Conservation (phyloP, 345 rosid genomes). For the Brassica juncea region DNA sequence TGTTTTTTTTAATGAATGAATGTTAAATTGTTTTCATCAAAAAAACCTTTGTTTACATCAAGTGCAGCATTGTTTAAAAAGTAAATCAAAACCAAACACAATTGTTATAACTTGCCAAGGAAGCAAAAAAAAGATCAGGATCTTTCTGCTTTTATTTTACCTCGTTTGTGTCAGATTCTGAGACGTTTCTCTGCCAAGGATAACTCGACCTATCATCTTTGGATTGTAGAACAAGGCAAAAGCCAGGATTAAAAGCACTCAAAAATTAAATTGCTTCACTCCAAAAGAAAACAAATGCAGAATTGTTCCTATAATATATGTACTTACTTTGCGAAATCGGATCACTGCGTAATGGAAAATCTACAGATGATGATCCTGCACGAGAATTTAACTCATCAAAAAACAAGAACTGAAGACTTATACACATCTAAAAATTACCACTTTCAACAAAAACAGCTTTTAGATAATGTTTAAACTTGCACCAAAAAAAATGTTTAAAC, state of each 20-base stretch:
- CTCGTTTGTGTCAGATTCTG: slow-evolving; percentile 48
- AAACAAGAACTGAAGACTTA: neutral
- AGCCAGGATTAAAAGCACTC: neutral
- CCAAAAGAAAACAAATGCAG: slow-evolving; percentile 12
- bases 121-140: neutral
- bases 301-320: neutral
- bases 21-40: too few species aligned
- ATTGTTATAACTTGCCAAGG: slow-evolving; percentile 10
- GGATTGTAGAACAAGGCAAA: neutral
- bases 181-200: slow-evolving; percentile 40
- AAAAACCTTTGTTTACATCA: too few species aligned
- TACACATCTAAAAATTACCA: neutral
- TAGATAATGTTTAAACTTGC: neutral
- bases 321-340: slow-evolving; percentile 41
- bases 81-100: neutral
- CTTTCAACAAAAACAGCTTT: neutral
- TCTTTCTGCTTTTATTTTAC: slow-evolving; percentile 35
- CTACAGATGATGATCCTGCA: slow-evolving; percentile 17
- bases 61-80: too few species aligned
- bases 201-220: slow-evolving; percentile 40
- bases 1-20: too few species aligned
- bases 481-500: neutral
- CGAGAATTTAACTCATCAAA: neutral
- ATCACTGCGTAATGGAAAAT: slow-evolving; percentile 26
- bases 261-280: neutral